phyloP scores from a whole-genome alignment of 2,329 filamentous ascomycete species.

The Phoma herbarum region DNA sequence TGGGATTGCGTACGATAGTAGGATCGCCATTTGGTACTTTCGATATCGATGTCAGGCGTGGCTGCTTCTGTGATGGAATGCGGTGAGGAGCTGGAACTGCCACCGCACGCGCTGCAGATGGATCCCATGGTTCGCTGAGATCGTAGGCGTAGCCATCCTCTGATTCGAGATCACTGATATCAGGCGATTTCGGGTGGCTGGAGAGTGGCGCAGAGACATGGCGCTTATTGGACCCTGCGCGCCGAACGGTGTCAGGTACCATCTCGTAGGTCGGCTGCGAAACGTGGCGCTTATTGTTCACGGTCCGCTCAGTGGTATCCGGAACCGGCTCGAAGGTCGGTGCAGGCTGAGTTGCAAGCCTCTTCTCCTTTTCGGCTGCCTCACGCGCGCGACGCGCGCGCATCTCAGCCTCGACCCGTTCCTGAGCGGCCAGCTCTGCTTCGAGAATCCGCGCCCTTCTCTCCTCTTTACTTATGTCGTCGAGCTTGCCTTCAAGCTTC shows the following conservation, averaged over 20 bases:
- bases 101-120: conserved; percentile 31
- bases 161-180: conserved; percentile 39
- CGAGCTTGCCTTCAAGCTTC: conserved; percentile 88
- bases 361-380: conserved; percentile 43
- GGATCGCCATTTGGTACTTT: conserved; percentile 30
- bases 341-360: conserved; percentile 42
- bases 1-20: conserved; percentile 32
- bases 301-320: conserved; percentile 25
- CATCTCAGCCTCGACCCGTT: conserved; percentile 61
- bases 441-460: conserved; percentile 85
- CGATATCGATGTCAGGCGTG: conserved; percentile 26
- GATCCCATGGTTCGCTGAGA: conserved; percentile 49
- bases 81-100: conserved; percentile 31
- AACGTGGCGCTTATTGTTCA: conserved; percentile 42
- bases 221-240: conserved; percentile 33
- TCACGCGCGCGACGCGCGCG: conserved; percentile 45
- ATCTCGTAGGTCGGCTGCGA: conserved; percentile 28
- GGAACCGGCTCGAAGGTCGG: conserved; percentile 23
- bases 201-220: conserved; percentile 48
- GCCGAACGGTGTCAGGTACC: conserved; percentile 25
- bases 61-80: conserved; percentile 36
- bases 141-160: conserved; percentile 43
- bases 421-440: conserved; percentile 76
- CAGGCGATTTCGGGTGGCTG: conserved; percentile 32
- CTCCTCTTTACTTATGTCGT: conserved; percentile 94